A percentile compares a stretch with the other conserved stretches of the same genome.
These are phyloP conservation scores for Lolium multiflorum DNA, from an alignment of 176 grass and related monocot genomes.

Conservation along the genomic window DNA sequence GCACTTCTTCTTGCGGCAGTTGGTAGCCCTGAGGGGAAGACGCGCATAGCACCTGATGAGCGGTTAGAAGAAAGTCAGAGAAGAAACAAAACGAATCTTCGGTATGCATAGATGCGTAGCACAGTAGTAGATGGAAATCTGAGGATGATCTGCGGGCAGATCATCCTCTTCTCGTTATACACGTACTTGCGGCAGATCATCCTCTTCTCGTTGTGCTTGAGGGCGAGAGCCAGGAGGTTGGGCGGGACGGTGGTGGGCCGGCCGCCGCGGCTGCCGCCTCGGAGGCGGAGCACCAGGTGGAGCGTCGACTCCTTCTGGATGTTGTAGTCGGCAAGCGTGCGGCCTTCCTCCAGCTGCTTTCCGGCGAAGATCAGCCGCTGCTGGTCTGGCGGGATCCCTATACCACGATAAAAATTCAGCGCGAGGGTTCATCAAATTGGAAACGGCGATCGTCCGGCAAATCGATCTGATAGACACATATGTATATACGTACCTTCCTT, in stretches of 20 bases:
- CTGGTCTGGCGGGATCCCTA: slow-evolving; percentile 89
- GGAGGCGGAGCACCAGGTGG: slow-evolving; percentile 82
- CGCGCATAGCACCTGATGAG: slow-evolving; percentile 37
- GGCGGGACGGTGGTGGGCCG: neutral
- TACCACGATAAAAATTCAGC: neutral
- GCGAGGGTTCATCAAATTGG: neutral
- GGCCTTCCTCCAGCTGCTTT: slow-evolving; percentile 92
- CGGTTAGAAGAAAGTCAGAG: no score
- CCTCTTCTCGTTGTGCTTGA: slow-evolving; percentile 5
- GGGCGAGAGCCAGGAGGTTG: neutral
- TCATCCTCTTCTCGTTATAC: no score
- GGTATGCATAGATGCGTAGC: no score
- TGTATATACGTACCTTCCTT: slow-evolving; percentile 72
- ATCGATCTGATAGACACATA: no score
- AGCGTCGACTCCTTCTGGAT: slow-evolving; percentile 95
- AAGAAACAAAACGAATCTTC: no score
- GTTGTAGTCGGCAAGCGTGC: slow-evolving; percentile 91
- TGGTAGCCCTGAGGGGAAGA: slow-evolving; percentile 29
- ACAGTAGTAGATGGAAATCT: no score
- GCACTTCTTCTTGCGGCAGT: slow-evolving; percentile 54
- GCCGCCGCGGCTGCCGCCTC: slow-evolving; percentile 53
- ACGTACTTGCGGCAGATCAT: slow-evolving; percentile 19
- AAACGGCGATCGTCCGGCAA: no score
- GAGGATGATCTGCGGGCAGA: no score
- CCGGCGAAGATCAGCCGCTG: slow-evolving; percentile 91